phyloP scores from a whole-genome alignment of 208 protist species.

The Crithidia bombi region DNA sequence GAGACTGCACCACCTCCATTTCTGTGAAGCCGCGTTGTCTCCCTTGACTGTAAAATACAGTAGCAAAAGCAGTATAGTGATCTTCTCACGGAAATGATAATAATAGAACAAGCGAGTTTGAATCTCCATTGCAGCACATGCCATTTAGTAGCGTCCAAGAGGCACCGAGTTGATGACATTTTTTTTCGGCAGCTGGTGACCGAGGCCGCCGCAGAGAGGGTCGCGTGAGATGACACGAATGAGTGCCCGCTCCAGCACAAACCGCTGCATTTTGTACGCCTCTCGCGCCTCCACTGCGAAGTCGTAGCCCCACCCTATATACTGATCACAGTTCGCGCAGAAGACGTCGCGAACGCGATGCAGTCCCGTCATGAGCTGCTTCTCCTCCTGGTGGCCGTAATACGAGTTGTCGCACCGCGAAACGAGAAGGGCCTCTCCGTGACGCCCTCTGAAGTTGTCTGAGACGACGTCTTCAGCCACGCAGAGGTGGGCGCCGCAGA shows the following conservation, averaged over 20 bases:
- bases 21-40: no score
- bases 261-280: conserved; percentile 80
- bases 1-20: no score
- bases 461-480: conserved; percentile 67
- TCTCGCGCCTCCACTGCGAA: conserved; percentile 80
- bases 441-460: conserved; percentile 69
- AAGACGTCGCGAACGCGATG: conserved; percentile 85
- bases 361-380: conserved; percentile 76
- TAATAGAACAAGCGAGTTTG: no score
- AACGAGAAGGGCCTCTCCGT: conserved; percentile 75
- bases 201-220: conserved; percentile 20
- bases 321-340: conserved; percentile 72
- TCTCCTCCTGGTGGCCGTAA: conserved; percentile 74
- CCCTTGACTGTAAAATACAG: no score
- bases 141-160: conserved; percentile 14
- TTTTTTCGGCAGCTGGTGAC: conserved; percentile 15
- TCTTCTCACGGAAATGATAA: no score
- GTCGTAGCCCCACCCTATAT: conserved; percentile 86
- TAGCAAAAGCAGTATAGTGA: no score
- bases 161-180: conserved; percentile 16
- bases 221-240: conserved; percentile 41
- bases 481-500: conserved; percentile 77
- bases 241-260: conserved; percentile 74
- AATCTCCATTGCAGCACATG: no score
- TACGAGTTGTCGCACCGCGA: conserved; percentile 80